Conservation (phyloP, 805 yeast species). For the Metschnikowia drakensbergensis region DNA sequence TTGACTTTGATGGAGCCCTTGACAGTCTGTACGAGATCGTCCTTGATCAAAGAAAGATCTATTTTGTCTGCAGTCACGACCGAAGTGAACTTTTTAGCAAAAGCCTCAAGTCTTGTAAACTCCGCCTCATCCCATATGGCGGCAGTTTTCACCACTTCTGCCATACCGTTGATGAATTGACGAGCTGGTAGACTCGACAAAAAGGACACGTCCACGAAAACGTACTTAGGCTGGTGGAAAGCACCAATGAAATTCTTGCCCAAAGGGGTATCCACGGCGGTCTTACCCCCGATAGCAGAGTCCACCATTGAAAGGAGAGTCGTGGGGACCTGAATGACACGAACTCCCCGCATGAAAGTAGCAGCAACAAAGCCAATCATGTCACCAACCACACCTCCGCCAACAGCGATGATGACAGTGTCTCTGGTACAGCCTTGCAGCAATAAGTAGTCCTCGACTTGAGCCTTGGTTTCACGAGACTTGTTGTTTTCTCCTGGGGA, state of each 20-base stretch:
- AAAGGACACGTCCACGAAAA: slow-evolving; percentile 84
- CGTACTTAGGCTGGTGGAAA: slow-evolving; percentile 91
- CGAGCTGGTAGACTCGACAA: slow-evolving; percentile 85
- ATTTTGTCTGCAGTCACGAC: slow-evolving; percentile 46
- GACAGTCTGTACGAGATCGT: slow-evolving; percentile 75
- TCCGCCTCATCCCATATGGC: slow-evolving; percentile 95
- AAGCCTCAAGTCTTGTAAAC: slow-evolving; percentile 76
- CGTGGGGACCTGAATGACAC: slow-evolving; percentile 92
- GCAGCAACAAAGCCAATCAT: slow-evolving; percentile 99
- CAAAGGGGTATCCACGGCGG: slow-evolving; percentile 94
- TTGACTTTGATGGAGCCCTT: slow-evolving; percentile 84
- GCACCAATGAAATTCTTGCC: slow-evolving; percentile 97
- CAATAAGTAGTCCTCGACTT: slow-evolving; percentile 85
- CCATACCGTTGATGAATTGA: slow-evolving; percentile 97
- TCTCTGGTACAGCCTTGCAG: slow-evolving; percentile 90
- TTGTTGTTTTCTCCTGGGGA: slow-evolving; percentile 94
- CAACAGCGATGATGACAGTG: slow-evolving; percentile 88
- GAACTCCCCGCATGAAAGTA: slow-evolving; percentile 96
- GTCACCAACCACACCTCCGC: slow-evolving; percentile 98
- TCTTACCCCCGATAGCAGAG: slow-evolving; percentile 96
- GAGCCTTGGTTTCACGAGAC: slow-evolving; percentile 83
- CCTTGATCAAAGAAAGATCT: slow-evolving; percentile 64
- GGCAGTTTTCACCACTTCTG: slow-evolving; percentile 96
- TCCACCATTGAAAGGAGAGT: slow-evolving; percentile 95
- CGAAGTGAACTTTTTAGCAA: slow-evolving; percentile 64